Percentiles rank a stretch among this genome's conserved stretches.
phyloP scores from a whole-genome alignment of 2,329 filamentous ascomycete species.

The Talaromyces sp. region DNA sequence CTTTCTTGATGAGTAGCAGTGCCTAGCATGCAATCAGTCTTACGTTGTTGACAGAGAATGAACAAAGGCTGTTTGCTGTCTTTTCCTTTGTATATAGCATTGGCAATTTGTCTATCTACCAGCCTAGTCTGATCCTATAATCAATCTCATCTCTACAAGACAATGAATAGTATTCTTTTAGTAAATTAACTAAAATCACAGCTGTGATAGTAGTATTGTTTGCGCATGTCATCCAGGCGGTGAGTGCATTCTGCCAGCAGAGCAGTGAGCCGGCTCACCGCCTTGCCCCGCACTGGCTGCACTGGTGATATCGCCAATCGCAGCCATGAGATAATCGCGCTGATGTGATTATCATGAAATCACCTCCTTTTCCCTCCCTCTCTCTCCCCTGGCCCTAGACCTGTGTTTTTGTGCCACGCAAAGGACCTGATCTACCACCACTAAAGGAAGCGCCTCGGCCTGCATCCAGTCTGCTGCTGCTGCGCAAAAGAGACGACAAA shows the following conservation, averaged over 20 bases:
- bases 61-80: not conserved
- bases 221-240: not conserved
- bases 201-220: not conserved
- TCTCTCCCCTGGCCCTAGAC: not conserved
- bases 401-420: not conserved
- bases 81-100: not conserved
- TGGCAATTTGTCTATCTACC: not conserved
- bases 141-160: not conserved
- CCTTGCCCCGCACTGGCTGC: conserved; percentile 15
- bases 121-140: not conserved
- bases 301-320: not conserved
- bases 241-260: not conserved
- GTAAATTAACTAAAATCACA: too few relatives aligned
- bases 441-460: not conserved
- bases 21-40: not conserved
- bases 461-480: conserved; percentile 19
- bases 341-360: not conserved
- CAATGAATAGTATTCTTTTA: too few relatives aligned
- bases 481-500: conserved; percentile 6
- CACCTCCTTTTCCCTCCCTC: not conserved
- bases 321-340: not conserved
- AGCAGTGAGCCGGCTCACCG: not conserved
- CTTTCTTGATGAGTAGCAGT: not conserved
- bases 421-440: not conserved
- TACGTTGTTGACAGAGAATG: not conserved